Evolutionary conservation across 495 filamentous ascomycete genomes (phyloP).

Genomic region (Neurospora sp.): DNA sequence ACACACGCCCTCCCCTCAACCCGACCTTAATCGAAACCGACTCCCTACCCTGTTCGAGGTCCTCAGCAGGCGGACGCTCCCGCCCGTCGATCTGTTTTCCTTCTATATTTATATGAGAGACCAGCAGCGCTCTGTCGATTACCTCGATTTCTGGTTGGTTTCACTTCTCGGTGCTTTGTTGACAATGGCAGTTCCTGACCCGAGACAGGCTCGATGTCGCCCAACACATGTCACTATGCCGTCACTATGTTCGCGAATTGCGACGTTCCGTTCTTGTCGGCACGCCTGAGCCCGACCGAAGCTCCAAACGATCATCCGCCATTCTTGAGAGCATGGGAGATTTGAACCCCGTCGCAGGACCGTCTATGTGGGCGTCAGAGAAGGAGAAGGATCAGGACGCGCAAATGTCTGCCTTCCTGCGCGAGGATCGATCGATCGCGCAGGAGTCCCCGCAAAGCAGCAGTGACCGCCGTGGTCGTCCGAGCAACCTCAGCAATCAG

Average conservation of each 20-base stretch:
- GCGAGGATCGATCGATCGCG: constrained; percentile 52
- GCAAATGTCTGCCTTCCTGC: constrained; percentile 78
- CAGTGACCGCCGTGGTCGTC: constrained; percentile 50
- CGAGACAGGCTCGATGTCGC: constrained; percentile 90
- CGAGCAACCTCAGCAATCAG: constrained; percentile 51
- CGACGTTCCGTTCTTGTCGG: constrained; percentile 86
- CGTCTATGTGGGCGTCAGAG: constrained; percentile 38
- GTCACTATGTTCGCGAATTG: constrained; percentile 93
- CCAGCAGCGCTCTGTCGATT: constrained; percentile 94
- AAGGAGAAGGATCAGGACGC: constrained; percentile 65
- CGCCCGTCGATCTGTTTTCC: constrained; percentile 92
- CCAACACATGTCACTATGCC: constrained; percentile 95
- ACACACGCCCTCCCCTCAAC: constrained; percentile 29
- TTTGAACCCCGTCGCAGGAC: constrained; percentile 43
- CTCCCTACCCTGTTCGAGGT: constrained; percentile 94
- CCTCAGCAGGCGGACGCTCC: constrained; percentile 76
- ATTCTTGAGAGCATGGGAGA: constrained; percentile 64
- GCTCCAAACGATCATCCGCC: constrained; percentile 74
- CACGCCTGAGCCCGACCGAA: constrained; percentile 82
- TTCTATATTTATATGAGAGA: constrained; percentile 99
- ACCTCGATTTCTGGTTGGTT: constrained; percentile 91
- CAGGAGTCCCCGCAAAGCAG: constrained; percentile 63
- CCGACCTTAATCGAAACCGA: constrained; percentile 57
- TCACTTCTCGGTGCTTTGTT: neutral
- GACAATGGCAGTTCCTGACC: constrained; percentile 5